Base-by-base conservation (phyloP, 371 early-diverging fungal genomes). In the Thermomucor indicae-seudaticae region DNA sequence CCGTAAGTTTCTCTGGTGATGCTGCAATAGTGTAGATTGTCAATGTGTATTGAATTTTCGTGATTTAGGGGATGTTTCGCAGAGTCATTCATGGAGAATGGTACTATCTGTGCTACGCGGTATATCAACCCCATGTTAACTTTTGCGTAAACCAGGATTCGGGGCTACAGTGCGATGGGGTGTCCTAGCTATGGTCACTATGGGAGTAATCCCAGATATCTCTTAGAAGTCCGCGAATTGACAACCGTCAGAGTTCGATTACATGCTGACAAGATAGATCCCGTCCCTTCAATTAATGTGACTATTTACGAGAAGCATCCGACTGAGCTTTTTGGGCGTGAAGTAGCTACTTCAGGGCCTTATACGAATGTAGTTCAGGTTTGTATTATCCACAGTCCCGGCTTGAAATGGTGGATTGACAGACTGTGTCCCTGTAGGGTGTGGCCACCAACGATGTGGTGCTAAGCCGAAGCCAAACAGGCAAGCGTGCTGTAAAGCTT, bases 341-440 rank as follows among this genome's bases (percentile, higher is more conserved):
- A 82, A 51, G 62, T 86, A 16, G 82, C 80, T 12, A 81, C 85
- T 14, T 86, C 91, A 2, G 91, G 91, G 0, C 80, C 81, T 24
- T 90, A 87, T 59, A 79, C 84, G 32, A 84, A 87, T 60, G 78
- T 81, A 19, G 73, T 81, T 11, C 90, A 89, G 57, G 87, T 75
- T 43, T 49, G 47, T n/a, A 6, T 34, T n/a, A 8, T 16, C 23
- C 27, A 25, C 24, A 32, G n/a, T 30, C 11, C 14, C 32, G 35
- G 30, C 28, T 19, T 8, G 8, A 16, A 35, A 35, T 23, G 38
- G 7, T 4, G 32, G 34, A 23, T 35, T 14, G n/a, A 17, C 14
- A 27, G 23, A 49, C 12, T 16, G 39, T 32, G 14, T 32, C 37
- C 32, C 8, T 8, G 2, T 50, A 67, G 73, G 80, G 80, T 8